Base-by-base conservation (phyloP, 2,329 filamentous ascomycete species). In the Zelopaecilomyces penicillatus region DNA sequence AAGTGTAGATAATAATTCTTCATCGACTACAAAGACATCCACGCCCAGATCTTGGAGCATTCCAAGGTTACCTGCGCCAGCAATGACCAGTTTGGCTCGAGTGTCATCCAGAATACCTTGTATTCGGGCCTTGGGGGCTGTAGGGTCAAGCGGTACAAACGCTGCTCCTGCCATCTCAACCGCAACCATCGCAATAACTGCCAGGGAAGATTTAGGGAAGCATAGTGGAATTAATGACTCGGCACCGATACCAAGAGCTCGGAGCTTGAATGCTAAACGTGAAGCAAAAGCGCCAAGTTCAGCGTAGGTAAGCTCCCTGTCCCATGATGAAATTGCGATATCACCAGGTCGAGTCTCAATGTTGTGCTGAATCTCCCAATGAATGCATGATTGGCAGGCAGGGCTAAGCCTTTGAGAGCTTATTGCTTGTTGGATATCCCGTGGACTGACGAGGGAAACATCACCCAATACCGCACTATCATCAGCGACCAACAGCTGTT, bases 171-270 rank as follows among this genome's bases (percentile, higher is more conserved):
- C 55, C 51, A 72, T 72, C 65, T 73, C 69, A 42, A 73, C 61
- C 5, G 62, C 69, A 6, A 74, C 53, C 4, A 73, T 63, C 0
- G 65, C 65, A 19, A 73, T 60, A 6, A 64, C 57, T 5, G 69
- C 66, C 68, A 67, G 71, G 48, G 57, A 58, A 31, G 68, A 71
- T 54, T 73, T 73, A 51, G 72, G 67, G 46, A 74, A 73, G 51
- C 68, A 71, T 9, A 74, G 57, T 3, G 70, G 69, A n/a, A 75
- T 65, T 9, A 9, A 12, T 9, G 32, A 34, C 32, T 34, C 32
- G 12, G 32, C 9, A 34, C 32, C 32, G 19, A 19, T 19, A 19
- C 19, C 19, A 19, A 19, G 19, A 19, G 19, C 19, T 19, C 19
- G 19, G 19, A 19, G 19, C 19, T 19, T 19, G 19, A 19, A 4